Evolutionary conservation across 1,284 basidiomycete species (phyloP).

Genomic region (Psilocybe mexicana): DNA sequence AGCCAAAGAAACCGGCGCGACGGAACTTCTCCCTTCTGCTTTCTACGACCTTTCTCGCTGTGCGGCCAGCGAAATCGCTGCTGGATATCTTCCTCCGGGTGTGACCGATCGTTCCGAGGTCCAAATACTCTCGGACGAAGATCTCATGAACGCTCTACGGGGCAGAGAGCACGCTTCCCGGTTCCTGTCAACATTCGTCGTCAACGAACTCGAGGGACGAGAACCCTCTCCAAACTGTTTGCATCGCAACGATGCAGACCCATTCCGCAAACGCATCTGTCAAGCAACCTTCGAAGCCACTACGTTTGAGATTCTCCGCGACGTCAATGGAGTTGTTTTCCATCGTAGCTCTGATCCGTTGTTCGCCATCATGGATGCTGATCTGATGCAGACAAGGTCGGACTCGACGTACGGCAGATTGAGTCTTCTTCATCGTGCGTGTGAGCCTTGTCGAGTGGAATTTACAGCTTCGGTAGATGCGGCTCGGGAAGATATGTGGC

Average conservation of each 20-base stretch:
- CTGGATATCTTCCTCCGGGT: slow-evolving; percentile 35
- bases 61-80: slow-evolving; percentile 40
- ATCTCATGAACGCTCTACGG: slow-evolving; percentile 58
- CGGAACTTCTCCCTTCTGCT: slow-evolving; percentile 63
- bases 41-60: slow-evolving; percentile 77
- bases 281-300: slow-evolving; percentile 70
- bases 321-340: slow-evolving; percentile 66
- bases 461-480: slow-evolving; percentile 56
- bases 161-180: slow-evolving; percentile 71
- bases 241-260: slow-evolving; percentile 45
- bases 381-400: slow-evolving; percentile 60
- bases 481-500: slow-evolving; percentile 64
- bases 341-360: slow-evolving; percentile 68
- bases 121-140: slow-evolving; percentile 51
- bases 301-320: slow-evolving; percentile 68
- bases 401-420: slow-evolving; percentile 41
- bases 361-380: slow-evolving; percentile 64
- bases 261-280: slow-evolving; percentile 50
- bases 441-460: slow-evolving; percentile 62
- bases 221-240: slow-evolving; percentile 50
- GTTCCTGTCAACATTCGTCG: slow-evolving; percentile 73
- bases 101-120: slow-evolving; percentile 19
- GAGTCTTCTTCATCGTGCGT: slow-evolving; percentile 51
- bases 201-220: slow-evolving; percentile 66
- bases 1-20: slow-evolving; percentile 58